Conservation (phyloP, 805 yeast genomes). For the Allodekkera sacchari region DNA sequence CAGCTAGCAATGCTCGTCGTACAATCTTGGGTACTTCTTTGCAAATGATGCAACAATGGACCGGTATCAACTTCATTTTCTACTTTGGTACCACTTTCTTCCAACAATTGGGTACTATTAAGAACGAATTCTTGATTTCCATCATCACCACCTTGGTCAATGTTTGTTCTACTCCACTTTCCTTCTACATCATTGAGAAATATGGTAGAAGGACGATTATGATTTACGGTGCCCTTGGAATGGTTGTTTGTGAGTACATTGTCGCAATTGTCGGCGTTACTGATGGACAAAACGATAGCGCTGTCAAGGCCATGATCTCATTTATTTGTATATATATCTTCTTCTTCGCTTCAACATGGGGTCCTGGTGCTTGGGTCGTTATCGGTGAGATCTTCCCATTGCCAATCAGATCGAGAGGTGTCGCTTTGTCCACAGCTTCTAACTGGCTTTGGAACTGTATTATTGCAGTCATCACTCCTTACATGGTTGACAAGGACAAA, state of each 20-base stretch:
- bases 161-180: constrained; percentile 45
- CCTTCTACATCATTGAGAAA: constrained; percentile 44
- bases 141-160: constrained; percentile 48
- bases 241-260: constrained; percentile 47
- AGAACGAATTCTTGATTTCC: constrained; percentile 42
- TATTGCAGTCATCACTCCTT: constrained; percentile 71
- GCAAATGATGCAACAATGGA: constrained; percentile 60
- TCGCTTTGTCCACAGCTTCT: constrained; percentile 63
- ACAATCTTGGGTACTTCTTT: constrained; percentile 34
- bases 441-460: constrained; percentile 76
- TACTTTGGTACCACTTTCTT: constrained; percentile 69
- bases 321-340: constrained; percentile 57
- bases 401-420: constrained; percentile 66
- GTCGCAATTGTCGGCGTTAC: constrained; percentile 37
- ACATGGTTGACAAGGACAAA: constrained; percentile 55
- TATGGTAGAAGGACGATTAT: constrained; percentile 50
- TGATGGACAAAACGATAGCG: constrained; percentile 19
- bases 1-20: constrained; percentile 33
- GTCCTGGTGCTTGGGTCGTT: constrained; percentile 70
- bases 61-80: constrained; percentile 71
- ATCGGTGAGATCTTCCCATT: constrained; percentile 60
- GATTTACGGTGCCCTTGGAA: constrained; percentile 41
- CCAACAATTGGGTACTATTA: constrained; percentile 38
- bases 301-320: constrained; percentile 27
- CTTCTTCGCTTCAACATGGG: constrained; percentile 79